These are phyloP conservation scores for Phytophthora sp. DNA, from an alignment of 352 stramenopile genomes.

Conservation along the genomic window DNA sequence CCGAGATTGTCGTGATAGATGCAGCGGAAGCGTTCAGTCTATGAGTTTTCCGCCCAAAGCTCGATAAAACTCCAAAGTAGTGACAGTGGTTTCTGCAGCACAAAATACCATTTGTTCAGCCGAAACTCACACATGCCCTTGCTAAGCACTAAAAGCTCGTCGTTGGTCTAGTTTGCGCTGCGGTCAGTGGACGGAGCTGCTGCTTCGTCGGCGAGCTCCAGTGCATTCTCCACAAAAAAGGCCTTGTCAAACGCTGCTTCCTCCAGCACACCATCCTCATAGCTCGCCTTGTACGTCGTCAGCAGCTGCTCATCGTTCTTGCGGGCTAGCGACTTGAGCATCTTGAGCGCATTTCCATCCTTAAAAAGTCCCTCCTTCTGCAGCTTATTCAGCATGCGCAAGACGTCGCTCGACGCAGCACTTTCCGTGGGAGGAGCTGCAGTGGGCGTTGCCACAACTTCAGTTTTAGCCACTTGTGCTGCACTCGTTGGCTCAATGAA, in stretches of 20 bases:
- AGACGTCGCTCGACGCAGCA: constrained; percentile 65
- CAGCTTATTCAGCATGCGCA: constrained; percentile 77
- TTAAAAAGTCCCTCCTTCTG: constrained; percentile 81
- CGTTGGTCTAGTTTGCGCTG: constrained; percentile 22
- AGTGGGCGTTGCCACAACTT: constrained; percentile 14
- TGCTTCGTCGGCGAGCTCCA: constrained; percentile 79
- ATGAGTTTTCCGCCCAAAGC: not conserved
- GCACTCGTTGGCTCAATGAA: constrained; percentile 40
- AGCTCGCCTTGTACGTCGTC: constrained; percentile 82
- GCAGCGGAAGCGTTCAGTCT: constrained; percentile 1
- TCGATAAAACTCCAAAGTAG: no score
- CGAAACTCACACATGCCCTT: constrained; percentile 11
- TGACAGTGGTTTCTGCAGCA: not conserved
- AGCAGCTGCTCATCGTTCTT: constrained; percentile 84
- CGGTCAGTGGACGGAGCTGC: constrained; percentile 13
- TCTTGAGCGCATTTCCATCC: constrained; percentile 72
- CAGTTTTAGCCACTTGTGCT: constrained; percentile 18
- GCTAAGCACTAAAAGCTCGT: constrained; percentile 1
- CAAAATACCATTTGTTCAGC: constrained; percentile 11
- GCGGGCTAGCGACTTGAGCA: constrained; percentile 84
- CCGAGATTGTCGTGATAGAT: constrained; percentile 29
- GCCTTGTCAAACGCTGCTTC: constrained; percentile 73
- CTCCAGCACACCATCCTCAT: constrained; percentile 56
- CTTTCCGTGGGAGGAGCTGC: constrained; percentile 31
- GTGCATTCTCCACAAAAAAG: constrained; percentile 86